A percentile compares a stretch with the other conserved stretches of the same genome.
phyloP scores from a whole-genome alignment of 306 rosid genomes.

The Geum urbanum region DNA sequence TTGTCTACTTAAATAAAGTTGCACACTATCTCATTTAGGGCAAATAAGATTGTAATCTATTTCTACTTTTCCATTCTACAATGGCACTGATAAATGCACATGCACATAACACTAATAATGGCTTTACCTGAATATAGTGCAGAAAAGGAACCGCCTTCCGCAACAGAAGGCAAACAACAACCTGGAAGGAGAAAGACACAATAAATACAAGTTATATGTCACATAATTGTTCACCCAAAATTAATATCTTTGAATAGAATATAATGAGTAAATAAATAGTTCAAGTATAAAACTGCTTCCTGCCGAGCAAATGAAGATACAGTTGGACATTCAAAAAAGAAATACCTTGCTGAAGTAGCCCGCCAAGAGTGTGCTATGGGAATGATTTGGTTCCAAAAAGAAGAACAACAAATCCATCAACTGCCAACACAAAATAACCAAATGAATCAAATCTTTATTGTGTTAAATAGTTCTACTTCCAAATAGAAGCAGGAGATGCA shows the following conservation, averaged over 20 bases:
- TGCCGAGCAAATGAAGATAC: conserved; percentile 2
- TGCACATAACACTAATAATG: conserved; percentile 10
- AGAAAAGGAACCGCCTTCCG: conserved; percentile 92
- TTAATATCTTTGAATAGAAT: background rate
- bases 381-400: conserved; percentile 74
- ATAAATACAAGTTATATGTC: background rate
- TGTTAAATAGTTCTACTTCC: conserved; percentile 1
- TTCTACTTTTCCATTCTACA: background rate
- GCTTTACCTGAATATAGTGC: conserved; percentile 86
- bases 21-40: background rate
- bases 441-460: conserved; percentile 31
- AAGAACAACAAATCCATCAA: conserved; percentile 85
- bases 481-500: conserved; percentile 16
- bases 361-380: conserved; percentile 81
- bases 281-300: background rate
- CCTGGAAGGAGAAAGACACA: conserved; percentile 45
- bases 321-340: conserved; percentile 22
- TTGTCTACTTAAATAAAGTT: background rate
- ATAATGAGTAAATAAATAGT: too few species aligned
- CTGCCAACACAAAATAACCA: conserved; percentile 51
- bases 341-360: conserved; percentile 98
- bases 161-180: conserved; percentile 87
- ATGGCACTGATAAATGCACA: background rate
- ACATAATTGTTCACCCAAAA: background rate
- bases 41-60: background rate